These are phyloP conservation scores for Pyrus pyrifolia DNA, from an alignment of 306 rosid genomes.

Conservation along the genomic window DNA sequence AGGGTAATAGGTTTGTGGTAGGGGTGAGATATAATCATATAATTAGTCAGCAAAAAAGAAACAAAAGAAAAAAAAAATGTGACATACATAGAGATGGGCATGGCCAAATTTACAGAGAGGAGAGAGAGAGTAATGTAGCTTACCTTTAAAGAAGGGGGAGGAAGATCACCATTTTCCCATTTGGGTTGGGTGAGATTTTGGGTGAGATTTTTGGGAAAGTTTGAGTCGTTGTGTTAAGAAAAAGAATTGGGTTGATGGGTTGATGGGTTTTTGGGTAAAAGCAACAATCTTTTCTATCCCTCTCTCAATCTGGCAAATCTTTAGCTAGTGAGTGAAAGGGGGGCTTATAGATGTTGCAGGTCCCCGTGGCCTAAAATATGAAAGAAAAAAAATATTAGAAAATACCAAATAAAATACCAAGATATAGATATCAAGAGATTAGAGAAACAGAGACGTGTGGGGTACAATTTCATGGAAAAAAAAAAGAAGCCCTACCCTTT, in stretches of 20 bases:
- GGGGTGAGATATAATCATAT: slow-evolving; percentile 24
- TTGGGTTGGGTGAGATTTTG: background rate
- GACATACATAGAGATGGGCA: slow-evolving; percentile 38
- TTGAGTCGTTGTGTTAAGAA: background rate
- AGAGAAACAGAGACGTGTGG: background rate
- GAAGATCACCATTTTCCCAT: slow-evolving; percentile 15
- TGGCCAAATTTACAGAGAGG: slow-evolving; percentile 28
- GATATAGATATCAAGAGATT: background rate
- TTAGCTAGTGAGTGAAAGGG: slow-evolving; percentile 14
- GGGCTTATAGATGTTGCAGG: slow-evolving; percentile 13
- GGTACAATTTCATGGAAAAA: slow-evolving; percentile 11
- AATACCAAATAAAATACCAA: background rate
- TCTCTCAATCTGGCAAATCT: slow-evolving; percentile 26
- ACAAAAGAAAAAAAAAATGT: slow-evolving; percentile 25
- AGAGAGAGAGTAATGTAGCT: slow-evolving; percentile 27
- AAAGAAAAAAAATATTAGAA: background rate
- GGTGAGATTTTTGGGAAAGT: background rate
- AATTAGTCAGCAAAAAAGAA: slow-evolving; percentile 37
- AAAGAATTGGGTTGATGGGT: background rate
- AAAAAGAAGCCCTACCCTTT: background rate
- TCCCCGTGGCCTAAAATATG: slow-evolving; percentile 52
- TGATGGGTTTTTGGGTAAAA: slow-evolving; percentile 2
- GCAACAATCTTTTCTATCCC: background rate
- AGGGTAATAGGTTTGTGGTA: background rate
- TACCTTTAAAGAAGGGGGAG: slow-evolving; percentile 8